Conservation (phyloP, 768 basidiomycete genomes). For the Podaxis mareebaensis region DNA sequence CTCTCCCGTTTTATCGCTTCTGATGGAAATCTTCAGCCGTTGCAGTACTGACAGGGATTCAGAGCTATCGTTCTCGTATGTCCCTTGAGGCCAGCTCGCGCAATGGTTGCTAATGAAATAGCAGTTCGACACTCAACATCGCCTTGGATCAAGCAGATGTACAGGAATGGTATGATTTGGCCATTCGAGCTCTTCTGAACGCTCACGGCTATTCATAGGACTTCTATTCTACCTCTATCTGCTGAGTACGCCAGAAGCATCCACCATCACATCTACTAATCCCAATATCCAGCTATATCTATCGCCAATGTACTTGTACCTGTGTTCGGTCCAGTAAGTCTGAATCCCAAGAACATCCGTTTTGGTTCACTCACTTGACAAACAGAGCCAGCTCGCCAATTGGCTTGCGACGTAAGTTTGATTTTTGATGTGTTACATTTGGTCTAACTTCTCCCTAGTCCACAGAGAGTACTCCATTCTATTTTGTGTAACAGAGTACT, state of each 20-base stretch:
- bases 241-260: conserved; percentile 27
- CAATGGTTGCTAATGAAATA: conserved; percentile 1
- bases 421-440: too few species aligned
- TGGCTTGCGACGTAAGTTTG: conserved; percentile 43
- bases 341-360: background rate
- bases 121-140: conserved; percentile 36
- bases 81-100: background rate
- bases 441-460: conserved; percentile 22
- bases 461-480: conserved; percentile 45
- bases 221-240: conserved; percentile 42
- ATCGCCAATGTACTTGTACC: conserved; percentile 42
- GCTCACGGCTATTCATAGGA: conserved; percentile 24
- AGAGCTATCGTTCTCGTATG: conserved; percentile 40
- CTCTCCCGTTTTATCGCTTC: background rate
- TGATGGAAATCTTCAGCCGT: conserved; percentile 27
- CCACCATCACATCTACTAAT: background rate
- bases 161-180: conserved; percentile 35
- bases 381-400: conserved; percentile 35
- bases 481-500: conserved; percentile 44
- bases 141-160: conserved; percentile 37
- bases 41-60: conserved; percentile 36
- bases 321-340: conserved; percentile 35
- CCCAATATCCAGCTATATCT: conserved; percentile 30
- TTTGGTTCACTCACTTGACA: background rate
- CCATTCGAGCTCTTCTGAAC: background rate